Evolutionary conservation across 768 basidiomycete species (phyloP).

Genomic region (Porphyrellus cyaneotinctus): DNA sequence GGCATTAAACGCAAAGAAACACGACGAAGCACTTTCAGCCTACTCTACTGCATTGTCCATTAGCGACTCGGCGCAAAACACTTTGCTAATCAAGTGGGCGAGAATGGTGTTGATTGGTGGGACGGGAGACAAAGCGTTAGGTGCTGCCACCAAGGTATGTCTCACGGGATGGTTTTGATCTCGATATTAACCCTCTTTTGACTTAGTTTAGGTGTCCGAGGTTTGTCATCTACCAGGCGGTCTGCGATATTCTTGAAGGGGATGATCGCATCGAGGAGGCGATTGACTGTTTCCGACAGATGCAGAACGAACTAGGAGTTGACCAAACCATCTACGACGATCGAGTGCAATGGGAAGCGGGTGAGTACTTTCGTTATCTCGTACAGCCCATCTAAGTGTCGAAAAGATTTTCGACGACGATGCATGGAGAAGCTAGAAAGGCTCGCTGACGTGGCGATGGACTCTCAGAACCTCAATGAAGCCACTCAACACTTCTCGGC

Average conservation of each 20-base stretch:
- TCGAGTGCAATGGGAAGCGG: not conserved
- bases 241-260: not conserved
- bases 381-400: not conserved
- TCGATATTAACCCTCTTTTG: not conserved
- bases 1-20: not conserved
- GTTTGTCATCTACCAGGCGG: not conserved
- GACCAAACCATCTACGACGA: not conserved
- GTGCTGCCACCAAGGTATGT: not conserved
- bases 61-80: not conserved
- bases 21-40: not conserved
- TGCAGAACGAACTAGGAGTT: not conserved
- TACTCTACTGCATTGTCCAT: constrained; percentile 1
- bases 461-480: not conserved
- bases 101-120: not conserved
- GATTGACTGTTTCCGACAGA: not conserved
- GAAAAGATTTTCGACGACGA: not conserved
- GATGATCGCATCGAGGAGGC: not conserved
- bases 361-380: not conserved
- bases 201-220: constrained; percentile 2
- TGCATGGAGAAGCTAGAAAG: not conserved
- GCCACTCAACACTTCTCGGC: not conserved
- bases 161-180: not conserved
- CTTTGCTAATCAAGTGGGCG: not conserved
- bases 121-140: not conserved
- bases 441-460: not conserved